Evolutionary conservation across 352 stramenopile genomes (phyloP).

Genomic region (Phytopythium cucurbitacearum): DNA sequence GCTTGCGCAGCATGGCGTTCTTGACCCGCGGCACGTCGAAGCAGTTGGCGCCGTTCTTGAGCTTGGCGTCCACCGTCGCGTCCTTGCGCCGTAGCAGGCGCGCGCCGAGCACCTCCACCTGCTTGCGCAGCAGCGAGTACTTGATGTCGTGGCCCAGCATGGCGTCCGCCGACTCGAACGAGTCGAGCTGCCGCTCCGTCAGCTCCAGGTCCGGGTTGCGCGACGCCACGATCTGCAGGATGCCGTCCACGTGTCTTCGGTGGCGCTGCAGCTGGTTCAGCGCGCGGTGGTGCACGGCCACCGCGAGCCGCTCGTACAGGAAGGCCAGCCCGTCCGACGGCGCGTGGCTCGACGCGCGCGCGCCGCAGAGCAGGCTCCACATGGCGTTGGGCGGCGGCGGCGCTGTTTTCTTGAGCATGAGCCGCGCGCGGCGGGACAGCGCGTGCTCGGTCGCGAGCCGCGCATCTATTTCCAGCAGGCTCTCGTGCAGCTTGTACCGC

Average conservation of each 20-base stretch:
- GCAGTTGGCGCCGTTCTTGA: constrained; percentile 60
- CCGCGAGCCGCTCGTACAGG: constrained; percentile 47
- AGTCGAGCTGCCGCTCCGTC: constrained; percentile 78
- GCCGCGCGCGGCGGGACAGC: constrained; percentile 28
- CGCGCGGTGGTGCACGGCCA: constrained; percentile 58
- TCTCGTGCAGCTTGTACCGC: constrained; percentile 61
- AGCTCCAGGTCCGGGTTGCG: constrained; percentile 78
- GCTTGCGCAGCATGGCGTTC: constrained; percentile 59
- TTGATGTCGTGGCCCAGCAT: constrained; percentile 80
- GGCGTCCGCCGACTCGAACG: constrained; percentile 59
- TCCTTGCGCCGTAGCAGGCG: constrained; percentile 39
- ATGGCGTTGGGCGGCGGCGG: constrained; percentile 31
- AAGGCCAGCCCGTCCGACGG: constrained; percentile 52
- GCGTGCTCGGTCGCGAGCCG: constrained; percentile 44
- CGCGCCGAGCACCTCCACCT: constrained; percentile 47
- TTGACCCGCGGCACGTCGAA: constrained; percentile 57
- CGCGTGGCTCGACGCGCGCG: constrained; percentile 17
- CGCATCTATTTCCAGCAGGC: constrained; percentile 46
- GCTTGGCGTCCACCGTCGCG: constrained; percentile 43
- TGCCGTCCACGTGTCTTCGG: constrained; percentile 62
- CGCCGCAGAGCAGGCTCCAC: constrained; percentile 66
- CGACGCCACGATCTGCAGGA: constrained; percentile 77
- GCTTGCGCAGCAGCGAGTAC: constrained; percentile 55
- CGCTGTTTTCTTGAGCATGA: constrained; percentile 19
- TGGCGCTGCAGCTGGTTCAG: constrained; percentile 82